Base-by-base conservation (phyloP, 306 rosid genomes). In the Mimosa bimucronata region DNA sequence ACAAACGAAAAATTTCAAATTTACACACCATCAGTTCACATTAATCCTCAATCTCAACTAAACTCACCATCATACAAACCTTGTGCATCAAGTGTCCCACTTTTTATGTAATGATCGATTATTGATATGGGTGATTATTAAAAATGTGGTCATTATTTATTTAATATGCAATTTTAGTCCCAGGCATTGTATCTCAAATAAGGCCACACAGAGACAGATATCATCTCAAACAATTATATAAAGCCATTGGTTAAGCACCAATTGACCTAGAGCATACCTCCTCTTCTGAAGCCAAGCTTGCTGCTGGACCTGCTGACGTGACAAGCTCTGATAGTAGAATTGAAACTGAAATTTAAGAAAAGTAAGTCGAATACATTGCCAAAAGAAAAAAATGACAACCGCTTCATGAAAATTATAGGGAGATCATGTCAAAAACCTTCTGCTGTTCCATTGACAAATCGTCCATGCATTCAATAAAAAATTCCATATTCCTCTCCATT, bases 231-330 rank as follows among this genome's bases (percentile, higher is more conserved):
- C 30, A 60, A 60, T 60, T 25, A 26, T 12, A 10, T 60, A 26
- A 60, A 57, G 4, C 23, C 58, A 28, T 57, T 57, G 34, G 31
- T 53, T 12, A 82, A 65, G 58, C 60, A 60, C 26, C 11, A 55
- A 61, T 60, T 60, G 77, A 55, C 62, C 23, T 30, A 50, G 44
- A 73, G 21, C 65, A 67, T 78, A 95, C 98, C 98, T 95, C 88
- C 98, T 93, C 86, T 95, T 95, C 75, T 95, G 98, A 83, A 95
- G 92, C 98, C 98, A 95, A 70, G 96, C 96, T 86, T 91, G 98
- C 87, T 95, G 98, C 80, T 92, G 98, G 81, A 93, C 94, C 88
- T 92, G 98, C 85, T 90, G 98, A 60, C 98, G 97, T 16, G 98
- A 89, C 85, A 92, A 84, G 86, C 88, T 92, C 44, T 97, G 76